Evolutionary conservation across 108 stramenopile species (phyloP).

Genomic region (Conticribra weissflogii): DNA sequence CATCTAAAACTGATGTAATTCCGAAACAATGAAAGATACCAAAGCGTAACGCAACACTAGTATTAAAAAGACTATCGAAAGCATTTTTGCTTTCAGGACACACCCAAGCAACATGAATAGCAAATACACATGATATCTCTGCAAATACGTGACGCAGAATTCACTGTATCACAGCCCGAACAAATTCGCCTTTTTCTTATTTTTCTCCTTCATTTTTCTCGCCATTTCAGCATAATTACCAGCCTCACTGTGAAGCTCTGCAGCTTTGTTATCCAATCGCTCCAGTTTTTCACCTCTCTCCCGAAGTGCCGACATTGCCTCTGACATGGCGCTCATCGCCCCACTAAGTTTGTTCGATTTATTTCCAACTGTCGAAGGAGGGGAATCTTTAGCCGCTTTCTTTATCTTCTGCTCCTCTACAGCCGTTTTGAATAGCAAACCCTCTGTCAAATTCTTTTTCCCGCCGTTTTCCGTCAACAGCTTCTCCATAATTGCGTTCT

Average conservation of each 20-base stretch:
- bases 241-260: conserved; percentile 35
- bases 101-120: no score
- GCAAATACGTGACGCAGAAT: no score
- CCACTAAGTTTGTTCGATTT: background rate
- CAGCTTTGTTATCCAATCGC: conserved; percentile 23
- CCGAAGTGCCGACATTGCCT: conserved; percentile 37
- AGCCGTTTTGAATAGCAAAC: conserved; percentile 19
- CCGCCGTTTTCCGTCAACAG: conserved; percentile 15
- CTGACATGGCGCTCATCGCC: conserved; percentile 16
- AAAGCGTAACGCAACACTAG: no score
- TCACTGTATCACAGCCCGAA: conserved; percentile 4
- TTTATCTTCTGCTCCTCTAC: conserved; percentile 27
- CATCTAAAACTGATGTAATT: conserved; percentile 90
- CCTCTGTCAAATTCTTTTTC: background rate
- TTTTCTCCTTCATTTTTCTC: conserved; percentile 47
- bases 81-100: no score
- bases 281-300: conserved; percentile 45
- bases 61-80: no score
- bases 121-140: no score
- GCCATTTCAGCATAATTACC: conserved; percentile 37
- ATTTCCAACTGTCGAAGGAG: no score
- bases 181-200: conserved; percentile 23
- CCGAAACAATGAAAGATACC: no score
- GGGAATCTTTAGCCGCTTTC: background rate
- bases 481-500: conserved; percentile 17